Percentiles rank a stretch among this genome's conserved stretches.
Conservation (phyloP, 2,329 filamentous ascomycete species). For the Xylaria sp. region DNA sequence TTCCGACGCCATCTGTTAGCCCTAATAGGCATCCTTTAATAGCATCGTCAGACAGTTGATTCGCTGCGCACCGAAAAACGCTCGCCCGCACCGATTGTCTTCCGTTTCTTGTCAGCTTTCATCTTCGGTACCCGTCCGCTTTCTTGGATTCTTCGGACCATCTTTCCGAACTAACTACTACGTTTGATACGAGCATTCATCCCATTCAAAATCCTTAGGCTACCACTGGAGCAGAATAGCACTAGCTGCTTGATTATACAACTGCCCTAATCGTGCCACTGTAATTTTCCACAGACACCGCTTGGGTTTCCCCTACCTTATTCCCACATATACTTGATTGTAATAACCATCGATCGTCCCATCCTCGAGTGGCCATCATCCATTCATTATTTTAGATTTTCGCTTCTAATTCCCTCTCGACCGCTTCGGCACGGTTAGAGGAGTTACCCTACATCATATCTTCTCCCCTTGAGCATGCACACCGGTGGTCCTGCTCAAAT, state of each 20-base stretch:
- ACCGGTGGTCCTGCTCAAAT: slow-evolving; percentile 99
- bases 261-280: slow-evolving; percentile 38
- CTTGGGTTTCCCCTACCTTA: slow-evolving; percentile 38
- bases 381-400: slow-evolving; percentile 50
- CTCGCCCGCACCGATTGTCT: slow-evolving; percentile 43
- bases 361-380: slow-evolving; percentile 46
- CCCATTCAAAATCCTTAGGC: slow-evolving; percentile 39
- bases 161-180: slow-evolving; percentile 47
- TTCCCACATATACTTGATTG: slow-evolving; percentile 47
- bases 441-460: slow-evolving; percentile 40
- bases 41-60: slow-evolving; percentile 37
- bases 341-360: slow-evolving; percentile 50
- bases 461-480: slow-evolving; percentile 72
- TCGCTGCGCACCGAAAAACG: slow-evolving; percentile 35
- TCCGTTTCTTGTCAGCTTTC: slow-evolving; percentile 51
- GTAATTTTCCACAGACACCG: slow-evolving; percentile 44
- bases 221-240: slow-evolving; percentile 38
- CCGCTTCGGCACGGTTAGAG: slow-evolving; percentile 39
- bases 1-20: slow-evolving; percentile 42
- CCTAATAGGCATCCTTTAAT: slow-evolving; percentile 45
- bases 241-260: slow-evolving; percentile 42
- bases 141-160: slow-evolving; percentile 48
- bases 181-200: slow-evolving; percentile 51
- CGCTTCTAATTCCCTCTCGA: slow-evolving; percentile 45
- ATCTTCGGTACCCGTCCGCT: slow-evolving; percentile 41